Evolutionary conservation across 176 grass and related monocot genomes (phyloP).

Genomic region (Musa schizocarpa): DNA sequence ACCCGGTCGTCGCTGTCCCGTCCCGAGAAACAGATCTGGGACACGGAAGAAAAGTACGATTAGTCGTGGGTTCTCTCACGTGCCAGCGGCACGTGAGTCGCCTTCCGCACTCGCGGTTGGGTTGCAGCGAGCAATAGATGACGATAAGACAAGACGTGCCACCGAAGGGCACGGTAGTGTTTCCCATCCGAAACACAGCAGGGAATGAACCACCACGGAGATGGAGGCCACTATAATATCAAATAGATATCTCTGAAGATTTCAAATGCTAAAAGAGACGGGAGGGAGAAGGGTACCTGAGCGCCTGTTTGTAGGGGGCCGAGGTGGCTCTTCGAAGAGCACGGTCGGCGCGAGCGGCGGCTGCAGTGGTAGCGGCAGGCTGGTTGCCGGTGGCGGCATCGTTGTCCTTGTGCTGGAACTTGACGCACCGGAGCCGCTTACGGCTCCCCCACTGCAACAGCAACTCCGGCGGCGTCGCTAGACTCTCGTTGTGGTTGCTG

Average conservation of each 20-base stretch:
- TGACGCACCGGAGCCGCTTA: constrained; percentile 59
- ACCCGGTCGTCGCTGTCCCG: not conserved
- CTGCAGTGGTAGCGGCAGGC: constrained; percentile 24
- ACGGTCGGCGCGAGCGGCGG: constrained; percentile 29
- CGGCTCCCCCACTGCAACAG: constrained; percentile 75
- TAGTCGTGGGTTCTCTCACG: no score
- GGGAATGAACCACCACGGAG: no score
- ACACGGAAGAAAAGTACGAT: no score
- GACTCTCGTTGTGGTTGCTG: not conserved
- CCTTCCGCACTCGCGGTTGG: not conserved
- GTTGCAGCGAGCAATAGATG: no score
- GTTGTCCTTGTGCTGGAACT: constrained; percentile 33
- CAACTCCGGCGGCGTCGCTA: constrained; percentile 36
- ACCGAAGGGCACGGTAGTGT: no score
- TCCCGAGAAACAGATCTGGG: no score
- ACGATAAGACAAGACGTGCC: no score
- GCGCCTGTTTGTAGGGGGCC: not conserved
- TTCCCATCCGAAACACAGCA: no score
- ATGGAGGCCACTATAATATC: no score
- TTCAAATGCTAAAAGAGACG: no score
- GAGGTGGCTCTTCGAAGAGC: constrained; percentile 14
- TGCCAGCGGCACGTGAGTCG: not conserved
- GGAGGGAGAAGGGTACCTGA: not conserved
- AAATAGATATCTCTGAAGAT: no score
- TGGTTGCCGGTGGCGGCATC: constrained; percentile 27